Conservation (phyloP, 192 early-diverging fungal species). For the Podila epigama region DNA sequence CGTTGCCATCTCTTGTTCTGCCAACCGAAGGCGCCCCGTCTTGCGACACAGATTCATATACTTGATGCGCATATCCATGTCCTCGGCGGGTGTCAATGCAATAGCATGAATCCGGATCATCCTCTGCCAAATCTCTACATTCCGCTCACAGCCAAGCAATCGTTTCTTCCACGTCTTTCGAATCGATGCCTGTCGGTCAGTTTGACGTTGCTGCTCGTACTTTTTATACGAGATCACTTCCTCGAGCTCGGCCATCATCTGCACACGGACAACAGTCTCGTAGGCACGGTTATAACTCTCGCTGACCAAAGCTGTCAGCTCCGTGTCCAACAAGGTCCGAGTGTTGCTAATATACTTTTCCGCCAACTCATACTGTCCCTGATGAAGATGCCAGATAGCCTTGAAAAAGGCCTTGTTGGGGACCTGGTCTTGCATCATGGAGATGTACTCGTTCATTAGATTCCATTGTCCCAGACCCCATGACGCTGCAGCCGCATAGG, state of each 20-base stretch:
- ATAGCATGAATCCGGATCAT: conserved; percentile 87
- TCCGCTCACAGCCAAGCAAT: conserved; percentile 87
- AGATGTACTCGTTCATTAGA: conserved; percentile 88
- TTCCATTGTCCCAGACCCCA: conserved; percentile 93
- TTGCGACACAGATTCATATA: conserved; percentile 95
- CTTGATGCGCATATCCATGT: conserved; percentile 95
- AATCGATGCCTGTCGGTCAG: conserved; percentile 75
- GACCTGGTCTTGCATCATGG: conserved; percentile 72
- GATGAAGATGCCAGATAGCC: conserved; percentile 83
- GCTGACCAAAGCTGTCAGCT: conserved; percentile 84
- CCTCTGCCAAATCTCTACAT: conserved; percentile 95
- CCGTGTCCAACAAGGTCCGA: conserved; percentile 80
- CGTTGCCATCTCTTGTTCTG: conserved; percentile 77
- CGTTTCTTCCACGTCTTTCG: conserved; percentile 88
- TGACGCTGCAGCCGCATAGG: conserved; percentile 87
- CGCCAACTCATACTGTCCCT: conserved; percentile 75
- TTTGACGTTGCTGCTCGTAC: conserved; percentile 75
- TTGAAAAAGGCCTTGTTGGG: conserved; percentile 86
- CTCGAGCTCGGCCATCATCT: conserved; percentile 97
- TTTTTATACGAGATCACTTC: conserved; percentile 93
- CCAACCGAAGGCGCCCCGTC: conserved; percentile 77
- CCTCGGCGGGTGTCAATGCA: conserved; percentile 88
- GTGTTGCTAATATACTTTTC: conserved; percentile 77
- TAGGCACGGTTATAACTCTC: conserved; percentile 97
- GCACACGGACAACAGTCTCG: conserved; percentile 85